These are phyloP conservation scores for Drosera capensis DNA, from an alignment of 148 eudicot genomes.

Conservation along the genomic window DNA sequence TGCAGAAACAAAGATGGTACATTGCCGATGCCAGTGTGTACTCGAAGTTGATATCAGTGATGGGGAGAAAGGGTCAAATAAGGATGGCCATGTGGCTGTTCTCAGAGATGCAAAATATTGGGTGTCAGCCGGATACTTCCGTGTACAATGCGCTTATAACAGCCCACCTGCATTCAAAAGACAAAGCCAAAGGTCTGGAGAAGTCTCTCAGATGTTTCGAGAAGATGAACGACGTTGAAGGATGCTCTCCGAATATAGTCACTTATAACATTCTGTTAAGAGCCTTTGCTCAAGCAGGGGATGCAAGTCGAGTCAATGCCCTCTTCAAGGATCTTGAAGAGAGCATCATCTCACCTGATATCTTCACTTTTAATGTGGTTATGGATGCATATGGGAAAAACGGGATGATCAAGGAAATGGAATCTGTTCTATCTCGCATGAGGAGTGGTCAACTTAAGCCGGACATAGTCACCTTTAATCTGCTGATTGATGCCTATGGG, in stretches of 20 bases:
- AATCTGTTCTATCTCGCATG: slow-evolving; percentile 57
- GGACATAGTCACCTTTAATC: slow-evolving; percentile 65
- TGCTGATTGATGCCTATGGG: slow-evolving; percentile 89
- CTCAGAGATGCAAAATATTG: slow-evolving; percentile 95
- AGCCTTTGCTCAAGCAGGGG: slow-evolving; percentile 77
- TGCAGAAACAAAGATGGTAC: slow-evolving; percentile 94
- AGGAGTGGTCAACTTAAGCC: slow-evolving; percentile 65
- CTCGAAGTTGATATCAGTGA: slow-evolving; percentile 77
- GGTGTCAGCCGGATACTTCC: slow-evolving; percentile 80
- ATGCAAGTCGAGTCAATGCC: slow-evolving; percentile 44
- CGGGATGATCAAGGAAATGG: slow-evolving; percentile 94
- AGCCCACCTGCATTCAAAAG: slow-evolving; percentile 79
- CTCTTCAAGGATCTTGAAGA: slow-evolving; percentile 72
- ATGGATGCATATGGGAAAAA: slow-evolving; percentile 97
- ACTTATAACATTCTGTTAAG: slow-evolving; percentile 83
- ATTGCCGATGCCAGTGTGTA: slow-evolving; percentile 83
- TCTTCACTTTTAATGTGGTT: slow-evolving; percentile 81
- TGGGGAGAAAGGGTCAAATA: slow-evolving; percentile 90
- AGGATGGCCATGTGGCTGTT: slow-evolving; percentile 95
- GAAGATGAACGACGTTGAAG: slow-evolving; percentile 85
- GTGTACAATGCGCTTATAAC: slow-evolving; percentile 84
- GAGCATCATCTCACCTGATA: slow-evolving; percentile 63
- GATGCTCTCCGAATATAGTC: slow-evolving; percentile 64
- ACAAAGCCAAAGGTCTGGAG: slow-evolving; percentile 67
- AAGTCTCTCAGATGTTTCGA: slow-evolving; percentile 69